Base-by-base conservation (phyloP, 2,329 filamentous ascomycete genomes). In the Dactylellina cionopaga region DNA sequence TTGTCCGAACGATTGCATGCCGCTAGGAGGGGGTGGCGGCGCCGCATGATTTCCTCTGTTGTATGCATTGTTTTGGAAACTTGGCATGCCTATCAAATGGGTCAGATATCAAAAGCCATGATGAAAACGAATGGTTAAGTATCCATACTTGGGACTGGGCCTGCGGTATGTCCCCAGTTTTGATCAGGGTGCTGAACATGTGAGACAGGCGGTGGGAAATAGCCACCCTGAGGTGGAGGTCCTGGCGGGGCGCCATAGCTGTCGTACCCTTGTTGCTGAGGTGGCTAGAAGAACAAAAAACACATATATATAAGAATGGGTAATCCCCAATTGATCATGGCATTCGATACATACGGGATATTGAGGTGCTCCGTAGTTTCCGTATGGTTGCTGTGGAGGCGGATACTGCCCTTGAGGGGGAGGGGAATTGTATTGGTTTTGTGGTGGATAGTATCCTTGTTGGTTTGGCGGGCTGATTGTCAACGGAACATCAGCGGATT, bases 81-180 rank as follows among this genome's bases (percentile, higher is more conserved):
- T 66, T 15, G 69, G 49, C 62, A 68, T 68, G 13, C 43, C 69
- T 73, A 27, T 2, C 11, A 11, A 9, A 47, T 49, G 19, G 22
- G 24, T 62, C 49, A 70, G 43, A 19, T 1, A 11, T 17, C 41
- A 31, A 6, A 7, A 11, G 17, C 9, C 13, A 11, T 49, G 27
- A 46, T 17, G 15, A 35, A 22, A 6, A 1, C 10, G 6, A 4
- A 3, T 33, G 13, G 22, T 22, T 43, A 2, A 27, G 55, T 17
- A 41, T 56, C 5, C 37, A 25, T 73, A 73, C 69, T 49, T 60
- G 62, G 59, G 9, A 44, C 9, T 19, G 59, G 62, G 5, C 69
- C 69, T 24, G 66, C 60, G 9, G 69, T 73, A 35, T 73, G 69
- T 5, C 69, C 69, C 24, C 27, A 71, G 19, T 71, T 64, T 3